phyloP scores from a whole-genome alignment of 768 basidiomycete genomes.

The Dioszegia crocea region DNA sequence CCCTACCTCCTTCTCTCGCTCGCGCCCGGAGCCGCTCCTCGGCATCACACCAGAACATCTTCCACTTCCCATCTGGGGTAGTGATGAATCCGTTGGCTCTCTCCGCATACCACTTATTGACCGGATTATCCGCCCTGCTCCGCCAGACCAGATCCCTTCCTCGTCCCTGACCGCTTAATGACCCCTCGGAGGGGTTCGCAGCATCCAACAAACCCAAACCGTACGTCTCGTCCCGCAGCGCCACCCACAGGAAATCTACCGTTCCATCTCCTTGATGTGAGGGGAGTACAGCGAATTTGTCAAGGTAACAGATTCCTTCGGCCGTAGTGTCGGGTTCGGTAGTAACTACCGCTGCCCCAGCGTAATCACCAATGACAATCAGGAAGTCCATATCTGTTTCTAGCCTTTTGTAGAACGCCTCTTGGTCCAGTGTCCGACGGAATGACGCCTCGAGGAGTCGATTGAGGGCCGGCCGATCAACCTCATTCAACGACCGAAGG shows the following conservation, averaged over 20 bases:
- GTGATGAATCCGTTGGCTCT: constrained; percentile 79
- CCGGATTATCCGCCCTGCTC: constrained; percentile 82
- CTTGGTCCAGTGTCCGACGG: constrained; percentile 63
- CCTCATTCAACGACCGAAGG: constrained; percentile 60
- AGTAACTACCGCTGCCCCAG: constrained; percentile 90
- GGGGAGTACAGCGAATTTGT: constrained; percentile 97
- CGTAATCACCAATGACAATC: constrained; percentile 91
- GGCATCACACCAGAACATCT: constrained; percentile 97
- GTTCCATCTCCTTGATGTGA: constrained; percentile 96
- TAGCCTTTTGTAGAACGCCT: constrained; percentile 74
- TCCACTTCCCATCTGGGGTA: constrained; percentile 58
- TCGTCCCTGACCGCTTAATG: constrained; percentile 79
- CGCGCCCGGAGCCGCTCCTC: constrained; percentile 68
- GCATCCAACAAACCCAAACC: constrained; percentile 90
- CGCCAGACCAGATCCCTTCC: constrained; percentile 97
- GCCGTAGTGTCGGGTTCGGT: constrained; percentile 48
- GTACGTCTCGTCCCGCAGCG: constrained; percentile 95
- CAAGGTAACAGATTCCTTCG: constrained; percentile 67
- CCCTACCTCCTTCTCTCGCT: constrained; percentile 32
- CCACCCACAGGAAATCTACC: constrained; percentile 98
- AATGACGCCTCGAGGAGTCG: constrained; percentile 85
- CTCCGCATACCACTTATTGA: constrained; percentile 99
- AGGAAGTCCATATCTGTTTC: constrained; percentile 77
- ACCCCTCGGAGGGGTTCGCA: constrained; percentile 84
- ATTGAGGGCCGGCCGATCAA: constrained; percentile 73